Evolutionary conservation across 352 stramenopile species (phyloP).

Genomic region (Pythium monospermum): DNA sequence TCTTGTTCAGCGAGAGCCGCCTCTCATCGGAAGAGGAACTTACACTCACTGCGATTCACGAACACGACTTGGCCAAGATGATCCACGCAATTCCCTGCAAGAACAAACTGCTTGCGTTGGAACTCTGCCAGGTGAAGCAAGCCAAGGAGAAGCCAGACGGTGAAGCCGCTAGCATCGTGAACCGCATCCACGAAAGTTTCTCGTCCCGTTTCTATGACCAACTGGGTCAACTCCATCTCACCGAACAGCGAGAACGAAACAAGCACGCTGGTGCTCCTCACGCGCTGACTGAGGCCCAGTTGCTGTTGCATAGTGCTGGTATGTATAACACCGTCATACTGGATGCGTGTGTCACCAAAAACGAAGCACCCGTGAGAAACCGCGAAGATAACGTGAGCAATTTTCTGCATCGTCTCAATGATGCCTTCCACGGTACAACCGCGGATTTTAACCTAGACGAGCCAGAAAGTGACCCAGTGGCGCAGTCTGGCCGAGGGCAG

Average conservation of each 20-base stretch:
- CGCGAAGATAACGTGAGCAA: constrained; percentile 44
- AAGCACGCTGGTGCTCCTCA: no score
- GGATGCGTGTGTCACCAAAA: constrained; percentile 42
- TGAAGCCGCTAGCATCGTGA: constrained; percentile 35
- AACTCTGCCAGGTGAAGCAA: constrained; percentile 59
- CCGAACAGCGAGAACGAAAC: not conserved
- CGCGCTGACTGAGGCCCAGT: constrained; percentile 18
- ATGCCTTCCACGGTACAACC: constrained; percentile 47
- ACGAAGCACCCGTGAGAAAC: constrained; percentile 31
- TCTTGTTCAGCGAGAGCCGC: constrained; percentile 64
- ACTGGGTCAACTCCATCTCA: constrained; percentile 23
- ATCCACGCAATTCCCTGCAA: constrained; percentile 57
- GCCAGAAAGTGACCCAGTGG: no score
- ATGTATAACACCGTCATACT: constrained; percentile 46
- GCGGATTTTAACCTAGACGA: constrained; percentile 26
- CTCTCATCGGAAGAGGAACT: constrained; percentile 71
- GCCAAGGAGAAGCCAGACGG: constrained; percentile 32
- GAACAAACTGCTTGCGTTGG: constrained; percentile 62
- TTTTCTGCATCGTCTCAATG: constrained; percentile 53
- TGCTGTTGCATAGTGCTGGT: constrained; percentile 14
- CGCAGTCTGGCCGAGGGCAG: constrained; percentile 4
- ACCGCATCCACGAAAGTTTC: constrained; percentile 43
- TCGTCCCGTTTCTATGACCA: constrained; percentile 25
- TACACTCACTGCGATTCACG: constrained; percentile 54
- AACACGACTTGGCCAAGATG: constrained; percentile 50